phyloP scores from a whole-genome alignment of 2,329 filamentous ascomycete genomes.

The Cercospora sesami region DNA sequence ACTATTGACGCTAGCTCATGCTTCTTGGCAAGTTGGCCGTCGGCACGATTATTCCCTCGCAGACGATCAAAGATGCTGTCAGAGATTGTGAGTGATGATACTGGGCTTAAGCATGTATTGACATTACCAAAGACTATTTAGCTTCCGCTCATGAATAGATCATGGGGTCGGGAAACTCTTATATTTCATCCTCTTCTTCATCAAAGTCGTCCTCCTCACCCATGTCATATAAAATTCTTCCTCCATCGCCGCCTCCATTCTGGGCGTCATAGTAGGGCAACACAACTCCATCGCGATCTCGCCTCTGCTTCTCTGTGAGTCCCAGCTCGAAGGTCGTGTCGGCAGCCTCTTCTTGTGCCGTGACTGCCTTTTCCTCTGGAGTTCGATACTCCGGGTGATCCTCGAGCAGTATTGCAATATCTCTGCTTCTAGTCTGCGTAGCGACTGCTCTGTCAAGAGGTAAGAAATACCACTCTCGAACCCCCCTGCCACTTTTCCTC shows the following conservation, averaged over 20 bases:
- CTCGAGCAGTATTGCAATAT: slow-evolving; percentile 62
- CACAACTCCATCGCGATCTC: slow-evolving; percentile 83
- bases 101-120: not conserved
- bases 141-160: not conserved
- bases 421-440: slow-evolving; percentile 28
- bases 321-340: slow-evolving; percentile 82
- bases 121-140: not conserved
- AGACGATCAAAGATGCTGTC: not conserved
- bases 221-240: slow-evolving; percentile 95
- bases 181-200: slow-evolving; percentile 92
- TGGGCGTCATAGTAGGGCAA: slow-evolving; percentile 97
- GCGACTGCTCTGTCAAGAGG: slow-evolving; percentile 37
- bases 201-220: slow-evolving; percentile 95
- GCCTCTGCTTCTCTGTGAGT: slow-evolving; percentile 85
- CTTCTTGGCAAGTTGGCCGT: not conserved
- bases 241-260: slow-evolving; percentile 77
- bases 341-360: slow-evolving; percentile 47
- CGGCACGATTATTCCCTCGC: not conserved
- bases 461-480: slow-evolving; percentile 68
- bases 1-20: not conserved
- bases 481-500: slow-evolving; percentile 74
- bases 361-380: slow-evolving; percentile 44
- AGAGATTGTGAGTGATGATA: not conserved
- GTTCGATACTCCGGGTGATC: slow-evolving; percentile 71
- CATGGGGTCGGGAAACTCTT: slow-evolving; percentile 25